These are phyloP conservation scores for Sarcomyxa edulis DNA, from an alignment of 768 basidiomycete genomes.

Conservation along the genomic window DNA sequence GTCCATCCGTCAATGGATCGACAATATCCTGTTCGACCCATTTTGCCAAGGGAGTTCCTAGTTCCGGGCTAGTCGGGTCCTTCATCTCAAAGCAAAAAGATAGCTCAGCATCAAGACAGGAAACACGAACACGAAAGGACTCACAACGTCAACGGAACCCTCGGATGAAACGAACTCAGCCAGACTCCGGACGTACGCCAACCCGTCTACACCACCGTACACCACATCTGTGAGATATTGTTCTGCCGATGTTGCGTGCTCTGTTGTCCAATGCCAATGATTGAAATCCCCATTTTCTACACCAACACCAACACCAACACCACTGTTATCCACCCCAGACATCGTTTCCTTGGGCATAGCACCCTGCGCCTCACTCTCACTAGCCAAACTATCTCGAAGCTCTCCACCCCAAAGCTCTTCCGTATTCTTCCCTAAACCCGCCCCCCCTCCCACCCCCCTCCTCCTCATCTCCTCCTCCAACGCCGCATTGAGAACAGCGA, in stretches of 20 bases:
- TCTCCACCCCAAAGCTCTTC: neutral
- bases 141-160: constrained; percentile 16
- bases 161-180: constrained; percentile 58
- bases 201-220: constrained; percentile 73
- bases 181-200: constrained; percentile 72
- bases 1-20: constrained; percentile 41
- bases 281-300: constrained; percentile 13
- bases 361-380: constrained; percentile 10
- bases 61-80: constrained; percentile 12
- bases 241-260: constrained; percentile 50
- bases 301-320: constrained; percentile 12
- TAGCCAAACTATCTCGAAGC: too few relatives aligned
- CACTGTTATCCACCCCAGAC: constrained; percentile 8
- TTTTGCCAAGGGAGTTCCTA: constrained; percentile 32
- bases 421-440: constrained; percentile 1
- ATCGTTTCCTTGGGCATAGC: constrained; percentile 3
- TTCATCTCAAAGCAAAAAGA: constrained; percentile 3
- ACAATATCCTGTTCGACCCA: constrained; percentile 41
- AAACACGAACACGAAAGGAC: neutral
- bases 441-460: constrained; percentile 4
- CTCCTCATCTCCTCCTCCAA: constrained; percentile 8
- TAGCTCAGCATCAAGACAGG: constrained; percentile 2
- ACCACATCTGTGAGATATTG: constrained; percentile 69
- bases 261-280: constrained; percentile 43
- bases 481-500: constrained; percentile 42